phyloP scores from a whole-genome alignment of 129 eudicot species.

The Smallanthus sonchifolius region DNA sequence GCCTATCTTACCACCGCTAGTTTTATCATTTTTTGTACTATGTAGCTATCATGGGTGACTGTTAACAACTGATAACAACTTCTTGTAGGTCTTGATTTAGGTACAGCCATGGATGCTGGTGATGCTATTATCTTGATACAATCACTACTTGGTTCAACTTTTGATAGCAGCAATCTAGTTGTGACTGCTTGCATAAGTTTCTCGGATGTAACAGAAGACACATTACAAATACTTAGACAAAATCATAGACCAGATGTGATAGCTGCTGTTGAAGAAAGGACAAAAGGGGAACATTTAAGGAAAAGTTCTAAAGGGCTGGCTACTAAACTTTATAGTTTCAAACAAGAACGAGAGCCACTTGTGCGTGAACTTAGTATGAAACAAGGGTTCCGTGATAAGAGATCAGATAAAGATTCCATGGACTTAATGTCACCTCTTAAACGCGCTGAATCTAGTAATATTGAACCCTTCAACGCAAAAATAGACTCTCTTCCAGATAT shows the following conservation, averaged over 20 bases:
- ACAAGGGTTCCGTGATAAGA: constrained; percentile 33
- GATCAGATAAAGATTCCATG: constrained; percentile 12
- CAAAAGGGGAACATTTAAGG: constrained; percentile 45
- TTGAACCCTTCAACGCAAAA: constrained; percentile 43
- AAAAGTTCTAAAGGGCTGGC: constrained; percentile 77
- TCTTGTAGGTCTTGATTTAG: constrained; percentile 75
- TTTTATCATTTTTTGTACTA: not conserved
- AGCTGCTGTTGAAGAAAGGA: constrained; percentile 60
- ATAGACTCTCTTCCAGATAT: constrained; percentile 67
- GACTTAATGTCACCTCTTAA: constrained; percentile 35
- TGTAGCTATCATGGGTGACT: not conserved
- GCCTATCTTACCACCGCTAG: not conserved
- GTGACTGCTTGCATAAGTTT: constrained; percentile 96
- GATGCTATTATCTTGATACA: constrained; percentile 84
- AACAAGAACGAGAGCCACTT: constrained; percentile 56
- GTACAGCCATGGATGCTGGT: constrained; percentile 84
- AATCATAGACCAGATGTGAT: constrained; percentile 83
- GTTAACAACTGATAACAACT: not conserved
- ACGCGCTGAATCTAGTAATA: constrained; percentile 40
- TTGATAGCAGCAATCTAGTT: constrained; percentile 96
- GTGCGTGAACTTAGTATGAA: constrained; percentile 41
- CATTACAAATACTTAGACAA: constrained; percentile 51
- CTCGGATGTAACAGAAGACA: constrained; percentile 60
- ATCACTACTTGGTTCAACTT: constrained; percentile 81
- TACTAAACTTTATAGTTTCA: constrained; percentile 87